Evolutionary conservation across 192 early-diverging fungal species (phyloP).

Genomic region (Coemansia sp.): DNA sequence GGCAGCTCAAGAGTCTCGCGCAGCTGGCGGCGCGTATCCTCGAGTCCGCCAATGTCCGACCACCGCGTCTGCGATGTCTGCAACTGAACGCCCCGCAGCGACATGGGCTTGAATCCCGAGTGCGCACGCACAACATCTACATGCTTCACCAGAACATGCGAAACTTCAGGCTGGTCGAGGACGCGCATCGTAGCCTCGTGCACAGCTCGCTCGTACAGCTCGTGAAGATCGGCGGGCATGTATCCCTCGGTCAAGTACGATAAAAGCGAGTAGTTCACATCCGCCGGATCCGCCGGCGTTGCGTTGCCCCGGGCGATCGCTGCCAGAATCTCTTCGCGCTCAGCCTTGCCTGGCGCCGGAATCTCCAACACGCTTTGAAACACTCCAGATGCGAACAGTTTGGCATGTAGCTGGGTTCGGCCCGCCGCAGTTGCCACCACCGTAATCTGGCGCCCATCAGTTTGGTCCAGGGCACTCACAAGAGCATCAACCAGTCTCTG

Average conservation of each 20-base stretch:
- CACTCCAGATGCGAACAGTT: constrained; percentile 20
- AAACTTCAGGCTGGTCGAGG: constrained; percentile 40
- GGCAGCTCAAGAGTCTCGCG: constrained; percentile 96
- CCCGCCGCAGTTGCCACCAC: constrained; percentile 46
- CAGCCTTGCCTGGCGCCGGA: constrained; percentile 26
- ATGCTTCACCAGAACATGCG: constrained; percentile 51
- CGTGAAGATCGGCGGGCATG: constrained; percentile 75
- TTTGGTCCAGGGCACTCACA: background rate
- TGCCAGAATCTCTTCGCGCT: constrained; percentile 66
- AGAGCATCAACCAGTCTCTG: constrained; percentile 24
- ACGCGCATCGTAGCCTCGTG: constrained; percentile 76
- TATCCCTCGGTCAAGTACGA: constrained; percentile 87
- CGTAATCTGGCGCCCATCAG: constrained; percentile 9
- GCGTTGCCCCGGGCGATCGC: constrained; percentile 62
- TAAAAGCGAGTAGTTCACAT: constrained; percentile 70
- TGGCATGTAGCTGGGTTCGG: constrained; percentile 27
- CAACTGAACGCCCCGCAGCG: constrained; percentile 76
- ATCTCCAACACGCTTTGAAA: constrained; percentile 28
- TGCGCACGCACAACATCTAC: constrained; percentile 75
- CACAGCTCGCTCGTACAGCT: constrained; percentile 75
- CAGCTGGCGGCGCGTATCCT: constrained; percentile 75
- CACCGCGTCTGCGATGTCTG: constrained; percentile 75
- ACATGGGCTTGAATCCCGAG: constrained; percentile 76
- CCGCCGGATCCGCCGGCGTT: constrained; percentile 50
- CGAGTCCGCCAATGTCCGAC: constrained; percentile 88